Evolutionary conservation across 805 yeast genomes (phyloP), one percentile per base, ranked within the genome.

Genomic region (Candida argentea): DNA sequence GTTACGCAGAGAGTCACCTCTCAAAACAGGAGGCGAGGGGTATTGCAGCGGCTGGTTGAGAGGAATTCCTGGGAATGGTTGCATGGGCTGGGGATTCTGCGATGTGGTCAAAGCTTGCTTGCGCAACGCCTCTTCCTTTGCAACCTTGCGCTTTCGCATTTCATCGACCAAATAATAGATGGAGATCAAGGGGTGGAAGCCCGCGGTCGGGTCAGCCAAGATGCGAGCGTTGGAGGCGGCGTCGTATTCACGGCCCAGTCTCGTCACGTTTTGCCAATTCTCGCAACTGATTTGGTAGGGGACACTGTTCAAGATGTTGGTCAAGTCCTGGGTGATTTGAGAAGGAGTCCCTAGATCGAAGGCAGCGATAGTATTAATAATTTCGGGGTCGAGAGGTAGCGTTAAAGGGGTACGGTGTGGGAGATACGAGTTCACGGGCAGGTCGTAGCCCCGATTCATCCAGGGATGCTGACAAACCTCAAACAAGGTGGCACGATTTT

Each of bases 391-490:
- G 29, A 84, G 58, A 0, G 93, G 94, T 29, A 69, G 56, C 11
- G 63, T 59, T 42, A 91, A 55, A 3, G 98, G 98, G 3, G 61
- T 53, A 40, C 99, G 67, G 27, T 65, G 67, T 0, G 97, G 95
- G 22, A 91, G 55, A 47, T 76, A 79, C 24, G 75, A 73, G 7
- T 75, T 67, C 1, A 82, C 77, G 0, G 77, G 70, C 20, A 70
- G 70, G 31, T 85, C 95, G 47, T 70, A 86, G 20, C 95, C 95
- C 48, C 76, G 76, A 31, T 67, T 67, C 89, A 91, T 84, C 98
- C 98, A 91, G 2, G 95, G 95, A 44, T 91, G 97, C 32, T 69
- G 66, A 40, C 82, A 65, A 5, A 91, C 82, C 48, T 86, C 95
- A 29, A 65, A 64, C 32, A 91, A 61, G 0, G 79, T 55, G 1